phyloP scores from a whole-genome alignment of 2,329 filamentous ascomycete species.

The Ophiostoma pallidulum region DNA sequence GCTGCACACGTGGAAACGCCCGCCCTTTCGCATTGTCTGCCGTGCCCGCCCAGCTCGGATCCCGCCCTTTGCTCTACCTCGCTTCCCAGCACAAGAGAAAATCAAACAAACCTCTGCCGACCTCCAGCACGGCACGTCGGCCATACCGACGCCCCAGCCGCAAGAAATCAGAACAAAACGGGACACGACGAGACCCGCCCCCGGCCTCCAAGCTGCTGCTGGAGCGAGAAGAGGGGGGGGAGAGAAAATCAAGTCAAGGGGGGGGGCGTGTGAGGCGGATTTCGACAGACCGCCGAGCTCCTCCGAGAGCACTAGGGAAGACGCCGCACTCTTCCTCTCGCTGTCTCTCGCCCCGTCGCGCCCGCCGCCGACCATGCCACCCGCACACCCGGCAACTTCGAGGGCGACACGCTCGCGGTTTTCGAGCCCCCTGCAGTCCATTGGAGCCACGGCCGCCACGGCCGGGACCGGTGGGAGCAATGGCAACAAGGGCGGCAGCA shows the following conservation, averaged over 20 bases:
- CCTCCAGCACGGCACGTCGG: no score
- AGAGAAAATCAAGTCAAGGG: no score
- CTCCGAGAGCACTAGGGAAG: background rate
- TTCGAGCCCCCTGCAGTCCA: conserved; percentile 41
- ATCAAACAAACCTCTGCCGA: conserved; percentile 4
- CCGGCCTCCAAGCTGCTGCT: background rate
- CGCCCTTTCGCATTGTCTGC: background rate
- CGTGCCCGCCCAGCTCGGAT: no score
- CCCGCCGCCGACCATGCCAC: conserved; percentile 15
- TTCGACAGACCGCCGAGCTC: background rate
- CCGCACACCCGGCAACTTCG: conserved; percentile 35
- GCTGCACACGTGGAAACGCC: no score
- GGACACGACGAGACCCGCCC: background rate
- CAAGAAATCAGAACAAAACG: no score
- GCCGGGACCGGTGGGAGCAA: conserved; percentile 9
- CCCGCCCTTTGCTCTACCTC: background rate
- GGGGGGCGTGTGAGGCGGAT: conserved; percentile 1
- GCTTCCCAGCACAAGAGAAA: background rate
- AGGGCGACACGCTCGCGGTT: conserved; percentile 46
- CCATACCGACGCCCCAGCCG: no score
- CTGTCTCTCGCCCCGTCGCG: background rate
- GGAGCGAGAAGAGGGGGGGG: no score
- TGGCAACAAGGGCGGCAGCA: background rate
- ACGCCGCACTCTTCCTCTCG: background rate
- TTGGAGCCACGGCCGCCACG: conserved; percentile 15